These are phyloP conservation scores for Apophysomyces ossiformis DNA, from an alignment of 371 early-diverging fungal genomes.

Conservation along the genomic window DNA sequence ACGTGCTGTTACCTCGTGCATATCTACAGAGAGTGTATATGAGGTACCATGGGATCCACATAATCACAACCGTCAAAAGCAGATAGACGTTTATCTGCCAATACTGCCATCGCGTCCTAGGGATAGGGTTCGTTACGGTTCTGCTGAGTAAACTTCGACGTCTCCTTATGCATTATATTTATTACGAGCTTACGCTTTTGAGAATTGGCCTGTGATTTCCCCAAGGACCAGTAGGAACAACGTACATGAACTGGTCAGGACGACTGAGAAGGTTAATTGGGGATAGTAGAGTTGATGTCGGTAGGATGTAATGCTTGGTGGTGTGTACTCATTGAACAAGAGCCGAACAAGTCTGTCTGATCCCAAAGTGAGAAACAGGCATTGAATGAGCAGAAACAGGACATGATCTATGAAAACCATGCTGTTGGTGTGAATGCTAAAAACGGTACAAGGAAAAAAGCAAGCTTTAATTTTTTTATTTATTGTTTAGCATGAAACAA, in stretches of 20 bases:
- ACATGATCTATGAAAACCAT: constrained; percentile 17
- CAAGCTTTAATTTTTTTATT: background rate
- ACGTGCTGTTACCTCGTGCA: constrained; percentile 25
- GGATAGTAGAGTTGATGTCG: constrained; percentile 32
- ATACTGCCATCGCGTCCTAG: constrained; percentile 70
- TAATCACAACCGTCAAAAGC: constrained; percentile 68
- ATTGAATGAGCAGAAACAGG: constrained; percentile 13
- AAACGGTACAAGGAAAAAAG: background rate
- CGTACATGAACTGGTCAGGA: constrained; percentile 77
- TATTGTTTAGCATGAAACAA: no score
- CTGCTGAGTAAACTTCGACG: no score
- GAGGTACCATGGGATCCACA: constrained; percentile 81
- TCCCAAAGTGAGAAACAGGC: constrained; percentile 16
- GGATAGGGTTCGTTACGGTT: background rate
- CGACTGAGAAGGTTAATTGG: constrained; percentile 75
- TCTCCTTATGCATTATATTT: background rate
- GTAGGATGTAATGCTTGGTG: constrained; percentile 2
- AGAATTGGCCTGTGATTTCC: constrained; percentile 76
- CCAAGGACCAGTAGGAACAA: constrained; percentile 85
- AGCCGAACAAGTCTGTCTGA: constrained; percentile 7
- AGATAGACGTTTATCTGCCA: constrained; percentile 78
- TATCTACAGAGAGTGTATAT: constrained; percentile 64
- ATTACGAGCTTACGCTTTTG: constrained; percentile 59
- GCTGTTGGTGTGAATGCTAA: background rate
- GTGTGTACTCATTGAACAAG: constrained; percentile 10